phyloP scores from a whole-genome alignment of 108 stramenopile genomes.

The Nitzschia sp. region DNA sequence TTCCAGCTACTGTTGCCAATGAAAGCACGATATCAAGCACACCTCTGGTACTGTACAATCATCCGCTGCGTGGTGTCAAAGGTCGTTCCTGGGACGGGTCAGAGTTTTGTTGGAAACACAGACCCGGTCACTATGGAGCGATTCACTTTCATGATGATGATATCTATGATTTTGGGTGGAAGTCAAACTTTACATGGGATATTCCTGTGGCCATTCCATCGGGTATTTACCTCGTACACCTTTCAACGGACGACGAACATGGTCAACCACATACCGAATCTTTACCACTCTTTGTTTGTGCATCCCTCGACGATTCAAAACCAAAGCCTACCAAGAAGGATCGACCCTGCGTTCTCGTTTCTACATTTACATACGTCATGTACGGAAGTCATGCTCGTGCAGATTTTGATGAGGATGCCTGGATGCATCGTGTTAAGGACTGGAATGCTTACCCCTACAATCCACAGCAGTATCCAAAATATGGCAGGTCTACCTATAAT shows the following conservation, averaged over 20 bases:
- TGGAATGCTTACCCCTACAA: slow-evolving; percentile 30
- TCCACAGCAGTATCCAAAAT: slow-evolving; percentile 15
- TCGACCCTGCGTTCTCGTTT: slow-evolving; percentile 19
- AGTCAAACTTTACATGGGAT: slow-evolving; percentile 10
- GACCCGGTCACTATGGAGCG: slow-evolving; percentile 31
- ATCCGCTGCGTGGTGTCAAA: slow-evolving; percentile 31
- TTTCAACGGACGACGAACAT: not conserved
- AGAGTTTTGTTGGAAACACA: slow-evolving; percentile 30
- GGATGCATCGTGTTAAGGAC: slow-evolving; percentile 6
- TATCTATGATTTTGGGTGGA: slow-evolving; percentile 28
- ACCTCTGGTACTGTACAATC: slow-evolving; percentile 11
- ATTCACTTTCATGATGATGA: slow-evolving; percentile 41
- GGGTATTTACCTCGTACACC: slow-evolving; percentile 32
- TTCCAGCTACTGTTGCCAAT: slow-evolving; percentile 1
- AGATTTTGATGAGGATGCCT: slow-evolving; percentile 14
- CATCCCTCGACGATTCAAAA: not conserved
- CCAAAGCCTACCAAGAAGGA: not conserved
- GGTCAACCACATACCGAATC: slow-evolving; percentile 3
- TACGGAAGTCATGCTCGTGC: slow-evolving; percentile 39
- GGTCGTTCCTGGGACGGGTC: slow-evolving; percentile 28
- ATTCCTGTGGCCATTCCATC: slow-evolving; percentile 23
- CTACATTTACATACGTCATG: slow-evolving; percentile 41
- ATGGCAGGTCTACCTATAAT: slow-evolving; percentile 38
- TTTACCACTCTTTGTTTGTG: slow-evolving; percentile 18
- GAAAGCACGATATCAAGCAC: not conserved